These are phyloP conservation scores for Ophiostoma triangulosporum DNA, from an alignment of 2,329 filamentous ascomycete species.

Conservation along the genomic window DNA sequence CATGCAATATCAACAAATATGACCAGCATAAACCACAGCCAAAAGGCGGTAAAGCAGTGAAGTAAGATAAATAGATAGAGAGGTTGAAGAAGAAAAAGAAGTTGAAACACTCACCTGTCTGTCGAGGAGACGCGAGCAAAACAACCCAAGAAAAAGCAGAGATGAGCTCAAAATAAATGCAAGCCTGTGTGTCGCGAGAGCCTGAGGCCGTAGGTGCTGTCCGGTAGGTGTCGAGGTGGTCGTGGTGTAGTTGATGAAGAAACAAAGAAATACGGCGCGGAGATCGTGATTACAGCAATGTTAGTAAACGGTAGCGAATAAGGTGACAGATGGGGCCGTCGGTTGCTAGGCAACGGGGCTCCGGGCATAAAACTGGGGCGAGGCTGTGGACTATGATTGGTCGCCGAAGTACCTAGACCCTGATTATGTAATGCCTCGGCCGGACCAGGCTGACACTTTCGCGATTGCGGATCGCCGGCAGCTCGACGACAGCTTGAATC, in stretches of 20 bases:
- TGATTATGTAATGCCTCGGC: constrained; percentile 5
- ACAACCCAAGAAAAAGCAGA: not conserved
- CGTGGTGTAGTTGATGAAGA: not conserved
- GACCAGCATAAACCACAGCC: not conserved
- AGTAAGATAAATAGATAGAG: not conserved
- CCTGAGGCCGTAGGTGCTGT: not conserved
- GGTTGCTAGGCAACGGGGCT: constrained; percentile 10
- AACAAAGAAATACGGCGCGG: not conserved
- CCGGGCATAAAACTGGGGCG: not conserved
- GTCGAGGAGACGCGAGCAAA: not conserved
- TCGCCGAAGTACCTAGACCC: not conserved
- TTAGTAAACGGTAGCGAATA: not conserved
- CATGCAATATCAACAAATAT: not conserved
- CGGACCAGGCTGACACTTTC: constrained; percentile 4
- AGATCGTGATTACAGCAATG: not conserved
- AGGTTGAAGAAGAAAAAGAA: not conserved
- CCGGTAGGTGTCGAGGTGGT: not conserved
- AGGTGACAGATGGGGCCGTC: not conserved
- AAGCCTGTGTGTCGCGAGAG: not conserved
- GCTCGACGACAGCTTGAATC: not conserved
- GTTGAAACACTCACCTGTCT: not conserved
- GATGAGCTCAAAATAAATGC: not conserved
- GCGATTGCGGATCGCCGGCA: not conserved
- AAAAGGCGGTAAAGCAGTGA: not conserved
- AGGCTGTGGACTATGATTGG: constrained; percentile 9